A percentile compares a stretch with the other conserved stretches of the same genome.
phyloP scores from a whole-genome alignment of 23 red algal species.

The Gracilaria gracilis region DNA sequence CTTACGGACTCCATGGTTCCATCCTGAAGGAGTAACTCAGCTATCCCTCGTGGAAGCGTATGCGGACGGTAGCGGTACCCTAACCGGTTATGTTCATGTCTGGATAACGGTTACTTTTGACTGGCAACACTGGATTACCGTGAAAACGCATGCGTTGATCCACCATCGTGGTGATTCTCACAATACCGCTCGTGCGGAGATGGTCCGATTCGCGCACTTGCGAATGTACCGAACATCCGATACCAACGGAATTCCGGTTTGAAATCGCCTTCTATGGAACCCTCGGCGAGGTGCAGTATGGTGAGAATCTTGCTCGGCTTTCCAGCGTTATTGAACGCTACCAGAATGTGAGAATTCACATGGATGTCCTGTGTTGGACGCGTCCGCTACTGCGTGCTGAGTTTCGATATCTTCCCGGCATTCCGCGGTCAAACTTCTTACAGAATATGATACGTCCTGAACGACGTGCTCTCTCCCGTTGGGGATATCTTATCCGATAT shows the following conservation, averaged over 20 bases:
- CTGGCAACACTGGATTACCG: not conserved
- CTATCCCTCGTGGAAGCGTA: not conserved
- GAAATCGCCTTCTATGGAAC: conserved; percentile 18
- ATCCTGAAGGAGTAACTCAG: not conserved
- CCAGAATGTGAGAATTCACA: not conserved
- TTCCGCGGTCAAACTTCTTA: not conserved
- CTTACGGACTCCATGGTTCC: conserved; percentile 15
- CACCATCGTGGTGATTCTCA: not conserved
- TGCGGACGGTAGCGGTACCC: not conserved
- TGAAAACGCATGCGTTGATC: not conserved
- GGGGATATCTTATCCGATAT: conserved; percentile 18
- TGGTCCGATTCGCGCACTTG: not conserved
- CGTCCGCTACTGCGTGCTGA: conserved; percentile 14
- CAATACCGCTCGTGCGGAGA: not conserved
- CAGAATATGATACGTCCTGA: not conserved
- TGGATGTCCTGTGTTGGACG: not conserved
- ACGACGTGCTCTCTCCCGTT: not conserved
- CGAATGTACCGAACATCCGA: conserved; percentile 5
- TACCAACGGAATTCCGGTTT: not conserved
- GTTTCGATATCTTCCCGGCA: conserved; percentile 3
- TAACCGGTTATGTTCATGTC: not conserved
- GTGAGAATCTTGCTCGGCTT: not conserved
- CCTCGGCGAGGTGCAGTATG: not conserved
- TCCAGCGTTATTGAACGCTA: not conserved
- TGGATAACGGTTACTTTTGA: not conserved